Conservation (phyloP, 225 moss, liverwort and hornwort genomes). For the Sphagnum tenellum region DNA sequence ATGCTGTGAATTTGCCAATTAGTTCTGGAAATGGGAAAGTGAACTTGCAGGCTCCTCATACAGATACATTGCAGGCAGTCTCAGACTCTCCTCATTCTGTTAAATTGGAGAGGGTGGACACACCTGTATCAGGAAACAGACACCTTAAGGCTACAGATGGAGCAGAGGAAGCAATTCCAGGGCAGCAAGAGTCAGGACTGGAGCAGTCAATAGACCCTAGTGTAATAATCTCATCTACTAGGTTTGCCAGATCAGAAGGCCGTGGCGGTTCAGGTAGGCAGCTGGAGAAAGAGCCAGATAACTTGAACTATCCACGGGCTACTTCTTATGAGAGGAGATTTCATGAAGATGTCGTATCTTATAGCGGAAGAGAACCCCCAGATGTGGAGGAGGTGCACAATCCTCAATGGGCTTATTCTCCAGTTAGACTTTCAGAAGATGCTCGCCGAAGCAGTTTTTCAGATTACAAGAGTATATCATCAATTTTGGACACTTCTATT, state of each 20-base stretch:
- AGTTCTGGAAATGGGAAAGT: too few species aligned
- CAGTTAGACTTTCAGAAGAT: conserved; percentile 21
- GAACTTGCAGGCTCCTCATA: conserved; percentile 1
- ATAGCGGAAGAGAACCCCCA: conserved; percentile 11
- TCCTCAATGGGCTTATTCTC: conserved; percentile 12
- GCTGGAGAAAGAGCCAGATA: conserved; percentile 14
- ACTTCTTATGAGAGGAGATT: too few species aligned
- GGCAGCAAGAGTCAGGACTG: neutral
- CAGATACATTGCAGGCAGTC: conserved; percentile 16
- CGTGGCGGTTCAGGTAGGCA: conserved; percentile 5
- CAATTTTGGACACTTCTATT: conserved; percentile 24
- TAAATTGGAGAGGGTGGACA: too few species aligned
- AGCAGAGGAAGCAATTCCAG: conserved; percentile 14
- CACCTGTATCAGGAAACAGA: conserved; percentile 11
- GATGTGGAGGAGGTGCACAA: conserved; percentile 1
- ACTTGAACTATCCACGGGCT: too few species aligned
- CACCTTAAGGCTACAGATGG: conserved; percentile 15
- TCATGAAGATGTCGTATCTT: conserved; percentile 3
- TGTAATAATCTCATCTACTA: too few species aligned
- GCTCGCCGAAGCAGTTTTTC: conserved; percentile 20
- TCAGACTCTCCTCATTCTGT: neutral
- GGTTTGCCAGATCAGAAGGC: too few species aligned
- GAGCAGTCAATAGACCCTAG: conserved; percentile 7
- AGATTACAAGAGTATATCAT: conserved; percentile 18
- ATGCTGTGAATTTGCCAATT: too few species aligned